Percentiles rank a stretch among this genome's conserved stretches.
These are phyloP conservation scores for Trichosanthes cucumerina DNA, from an alignment of 306 rosid species.

Conservation along the genomic window DNA sequence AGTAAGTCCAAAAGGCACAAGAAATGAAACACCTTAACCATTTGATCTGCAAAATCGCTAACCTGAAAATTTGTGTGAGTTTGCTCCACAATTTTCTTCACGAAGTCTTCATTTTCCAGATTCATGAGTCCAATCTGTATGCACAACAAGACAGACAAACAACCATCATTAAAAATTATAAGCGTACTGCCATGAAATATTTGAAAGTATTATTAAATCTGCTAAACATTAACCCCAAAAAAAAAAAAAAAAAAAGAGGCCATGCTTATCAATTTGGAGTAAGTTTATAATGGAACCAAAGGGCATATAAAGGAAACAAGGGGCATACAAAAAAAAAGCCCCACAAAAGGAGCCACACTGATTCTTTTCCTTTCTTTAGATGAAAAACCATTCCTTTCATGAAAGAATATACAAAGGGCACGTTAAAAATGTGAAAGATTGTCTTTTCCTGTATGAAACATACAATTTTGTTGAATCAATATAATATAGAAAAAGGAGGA, in stretches of 20 bases:
- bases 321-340: neutral
- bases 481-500: neutral
- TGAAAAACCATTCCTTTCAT: neutral
- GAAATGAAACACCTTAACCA: neutral
- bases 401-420: neutral
- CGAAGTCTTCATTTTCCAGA: slow-evolving; percentile 77
- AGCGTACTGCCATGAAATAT: neutral
- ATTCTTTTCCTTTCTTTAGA: neutral
- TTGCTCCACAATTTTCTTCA: slow-evolving; percentile 53
- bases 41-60: slow-evolving; percentile 17
- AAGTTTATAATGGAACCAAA: neutral
- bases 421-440: neutral
- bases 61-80: slow-evolving; percentile 69
- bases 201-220: neutral
- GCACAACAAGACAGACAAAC: neutral
- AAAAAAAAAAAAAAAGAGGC: neutral
- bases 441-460: neutral
- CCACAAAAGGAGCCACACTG: neutral
- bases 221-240: neutral
- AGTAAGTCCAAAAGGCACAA: neutral
- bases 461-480: neutral
- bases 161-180: neutral
- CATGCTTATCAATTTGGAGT: neutral
- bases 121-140: slow-evolving; percentile 77
- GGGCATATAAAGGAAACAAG: neutral